phyloP scores from a whole-genome alignment of 768 basidiomycete species.

The Strobilomyces confusus region DNA sequence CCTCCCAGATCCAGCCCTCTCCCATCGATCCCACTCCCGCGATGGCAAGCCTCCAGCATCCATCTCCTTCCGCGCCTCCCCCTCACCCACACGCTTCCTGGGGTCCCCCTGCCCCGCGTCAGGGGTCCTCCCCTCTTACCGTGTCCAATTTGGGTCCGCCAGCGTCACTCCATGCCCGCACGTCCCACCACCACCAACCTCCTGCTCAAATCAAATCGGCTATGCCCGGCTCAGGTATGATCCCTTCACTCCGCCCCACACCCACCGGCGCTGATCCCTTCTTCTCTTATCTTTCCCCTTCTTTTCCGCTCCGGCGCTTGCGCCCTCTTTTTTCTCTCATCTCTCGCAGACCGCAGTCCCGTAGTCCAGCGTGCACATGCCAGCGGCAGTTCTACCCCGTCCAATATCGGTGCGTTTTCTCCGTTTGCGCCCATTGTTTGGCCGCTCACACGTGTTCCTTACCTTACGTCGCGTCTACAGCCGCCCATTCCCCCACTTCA shows the following conservation, averaged over 20 bases:
- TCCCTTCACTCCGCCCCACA: neutral
- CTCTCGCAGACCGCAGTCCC: constrained; percentile 27
- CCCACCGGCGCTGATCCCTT: constrained; percentile 1
- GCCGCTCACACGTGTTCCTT: constrained; percentile 4
- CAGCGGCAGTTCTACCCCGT: constrained; percentile 23
- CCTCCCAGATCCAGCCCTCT: constrained; percentile 28
- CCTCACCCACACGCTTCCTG: constrained; percentile 30
- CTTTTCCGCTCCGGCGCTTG: neutral
- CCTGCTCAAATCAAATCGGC: constrained; percentile 30
- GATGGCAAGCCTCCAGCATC: constrained; percentile 33
- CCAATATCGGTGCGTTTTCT: constrained; percentile 22
- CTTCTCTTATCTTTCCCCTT: neutral
- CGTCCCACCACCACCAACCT: constrained; percentile 27
- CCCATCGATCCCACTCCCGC: constrained; percentile 28
- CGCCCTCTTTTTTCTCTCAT: constrained; percentile 8
- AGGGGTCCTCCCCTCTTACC: constrained; percentile 30
- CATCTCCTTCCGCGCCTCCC: constrained; percentile 26
- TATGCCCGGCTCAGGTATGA: constrained; percentile 31
- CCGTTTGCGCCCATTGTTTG: neutral
- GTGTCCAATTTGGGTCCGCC: constrained; percentile 24
- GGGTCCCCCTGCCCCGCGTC: constrained; percentile 27
- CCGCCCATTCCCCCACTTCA: constrained; percentile 27
- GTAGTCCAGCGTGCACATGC: constrained; percentile 25
- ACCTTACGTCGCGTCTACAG: constrained; percentile 7
- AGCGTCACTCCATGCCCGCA: constrained; percentile 25